Evolutionary conservation across 768 basidiomycete species (phyloP), one percentile per base, ranked within the genome.

Genomic region (Mycena galopus): DNA sequence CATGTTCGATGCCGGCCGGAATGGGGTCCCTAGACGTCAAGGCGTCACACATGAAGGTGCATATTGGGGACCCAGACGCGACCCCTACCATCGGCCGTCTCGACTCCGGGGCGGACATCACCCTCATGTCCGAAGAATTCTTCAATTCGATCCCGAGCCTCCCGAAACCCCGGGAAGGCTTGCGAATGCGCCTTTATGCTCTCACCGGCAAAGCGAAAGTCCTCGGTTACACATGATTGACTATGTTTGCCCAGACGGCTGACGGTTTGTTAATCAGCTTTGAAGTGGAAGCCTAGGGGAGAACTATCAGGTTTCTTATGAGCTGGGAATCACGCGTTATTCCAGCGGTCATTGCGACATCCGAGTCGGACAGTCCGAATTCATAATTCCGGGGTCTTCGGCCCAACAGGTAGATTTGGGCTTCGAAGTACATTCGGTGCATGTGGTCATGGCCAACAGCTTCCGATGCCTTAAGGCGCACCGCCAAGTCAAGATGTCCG

Each of bases 241-340:
- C 65, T 0, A 35, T 80, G 25, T 76, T 56, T 32, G 23, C 67
- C 0, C 1, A 4, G 0, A n/a, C 71, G 0, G 19, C 2, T 1
- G 42, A 64, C 4, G 77, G 77, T 1, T 29, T 25, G 0, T 61
- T 57, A 4, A 10, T 79, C 3, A 27, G 35, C 21, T 74, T 78
- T 42, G 62, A 69, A 9, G 65, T 71, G 2, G 80, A 81, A 61
- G 75, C 76, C 6, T 80, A 79, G 80, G 80, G 2, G 80, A 80
- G 53, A 80, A 81, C 56, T 81, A 78, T 69, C 78, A 79, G 19
- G 17, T 56, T 0, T 51, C 51, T 0, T 80, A 81, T 62, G 79
- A 78, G 37, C 27, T 81, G 10, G 66, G 59, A 2, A 68, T 79
- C 6, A 33, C 29, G 0, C 67, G 78, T 0, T 61, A 37, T 1